These are phyloP conservation scores for Candida jianshihensis DNA, from an alignment of 805 yeast species.

Conservation along the genomic window DNA sequence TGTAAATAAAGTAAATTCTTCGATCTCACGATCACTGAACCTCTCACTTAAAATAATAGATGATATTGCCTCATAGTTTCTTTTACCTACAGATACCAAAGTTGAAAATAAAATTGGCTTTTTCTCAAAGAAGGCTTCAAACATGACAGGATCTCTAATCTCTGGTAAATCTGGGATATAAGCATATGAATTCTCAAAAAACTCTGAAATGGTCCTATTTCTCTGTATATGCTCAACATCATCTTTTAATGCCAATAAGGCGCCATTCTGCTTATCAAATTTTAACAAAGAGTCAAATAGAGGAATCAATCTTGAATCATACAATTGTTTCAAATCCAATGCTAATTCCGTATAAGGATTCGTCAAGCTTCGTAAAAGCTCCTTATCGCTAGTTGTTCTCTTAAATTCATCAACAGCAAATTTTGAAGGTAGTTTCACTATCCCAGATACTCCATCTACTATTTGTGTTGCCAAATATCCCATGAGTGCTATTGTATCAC, in stretches of 20 bases:
- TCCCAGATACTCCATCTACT: slow-evolving; percentile 1
- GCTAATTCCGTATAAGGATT: slow-evolving; percentile 4
- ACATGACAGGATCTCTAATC: neutral
- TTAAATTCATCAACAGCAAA: slow-evolving; percentile 5
- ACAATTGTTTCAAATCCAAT: slow-evolving; percentile 3
- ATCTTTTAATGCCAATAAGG: neutral
- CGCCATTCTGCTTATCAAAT: neutral
- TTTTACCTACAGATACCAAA: slow-evolving; percentile 3
- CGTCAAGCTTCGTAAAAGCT: slow-evolving; percentile 1
- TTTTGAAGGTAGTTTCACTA: slow-evolving; percentile 4
- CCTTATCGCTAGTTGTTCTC: neutral
- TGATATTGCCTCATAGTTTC: slow-evolving; percentile 1
- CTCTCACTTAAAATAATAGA: slow-evolving; percentile 3
- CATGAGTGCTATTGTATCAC: slow-evolving; percentile 2
- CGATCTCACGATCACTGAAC: slow-evolving; percentile 4
- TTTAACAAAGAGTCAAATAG: slow-evolving; percentile 2
- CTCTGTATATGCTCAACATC: neutral
- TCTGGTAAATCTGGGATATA: slow-evolving; percentile 2
- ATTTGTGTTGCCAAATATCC: neutral
- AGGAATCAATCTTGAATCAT: slow-evolving; percentile 2
- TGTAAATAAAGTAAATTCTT: slow-evolving; percentile 2
- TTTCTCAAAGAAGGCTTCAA: slow-evolving; percentile 1
- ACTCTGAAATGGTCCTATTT: neutral
- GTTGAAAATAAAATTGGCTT: neutral
- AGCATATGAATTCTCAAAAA: neutral